phyloP scores from a whole-genome alignment of 306 rosid genomes.

The Malus sylvestris region DNA sequence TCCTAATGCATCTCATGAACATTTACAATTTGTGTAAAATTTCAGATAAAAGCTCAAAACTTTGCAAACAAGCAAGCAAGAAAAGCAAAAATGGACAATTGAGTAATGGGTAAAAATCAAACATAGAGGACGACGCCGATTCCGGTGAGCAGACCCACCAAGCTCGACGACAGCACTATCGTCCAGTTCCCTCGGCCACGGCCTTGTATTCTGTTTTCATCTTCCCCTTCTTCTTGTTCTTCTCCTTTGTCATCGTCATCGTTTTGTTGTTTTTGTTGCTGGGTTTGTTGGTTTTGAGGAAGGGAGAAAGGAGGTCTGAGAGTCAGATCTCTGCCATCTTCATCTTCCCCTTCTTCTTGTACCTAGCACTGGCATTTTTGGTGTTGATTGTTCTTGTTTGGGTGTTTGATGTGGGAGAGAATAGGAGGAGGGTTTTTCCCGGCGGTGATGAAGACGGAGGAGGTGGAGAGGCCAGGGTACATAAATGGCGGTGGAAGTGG shows the following conservation, averaged over 20 bases:
- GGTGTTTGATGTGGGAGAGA: too few species aligned
- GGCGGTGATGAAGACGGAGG: too few species aligned
- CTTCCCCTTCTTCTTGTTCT: slow-evolving; percentile 19
- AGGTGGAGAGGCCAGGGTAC: too few species aligned
- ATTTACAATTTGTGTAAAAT: slow-evolving; percentile 14
- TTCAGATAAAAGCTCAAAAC: background rate
- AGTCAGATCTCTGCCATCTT: background rate
- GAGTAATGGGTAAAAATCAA: background rate
- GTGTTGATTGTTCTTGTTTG: too few species aligned
- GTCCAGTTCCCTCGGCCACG: slow-evolving; percentile 33
- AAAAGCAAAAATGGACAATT: background rate
- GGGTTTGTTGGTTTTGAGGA: slow-evolving; percentile 21
- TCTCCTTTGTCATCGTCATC: slow-evolving; percentile 1
- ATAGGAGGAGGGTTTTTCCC: too few species aligned
- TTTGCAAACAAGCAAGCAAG: background rate
- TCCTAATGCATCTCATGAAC: slow-evolving; percentile 45
- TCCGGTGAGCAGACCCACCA: slow-evolving; percentile 89
- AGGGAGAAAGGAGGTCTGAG: slow-evolving; percentile 19
- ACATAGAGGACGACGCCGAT: slow-evolving; percentile 56
- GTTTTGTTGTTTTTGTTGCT: background rate
- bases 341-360: too few species aligned
- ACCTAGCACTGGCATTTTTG: too few species aligned
- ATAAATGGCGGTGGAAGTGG: too few species aligned
- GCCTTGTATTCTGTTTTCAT: slow-evolving; percentile 17
- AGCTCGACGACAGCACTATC: slow-evolving; percentile 58